These are phyloP conservation scores for Ceratopteris richardii DNA, from an alignment of 75 land plant species.

Conservation along the genomic window DNA sequence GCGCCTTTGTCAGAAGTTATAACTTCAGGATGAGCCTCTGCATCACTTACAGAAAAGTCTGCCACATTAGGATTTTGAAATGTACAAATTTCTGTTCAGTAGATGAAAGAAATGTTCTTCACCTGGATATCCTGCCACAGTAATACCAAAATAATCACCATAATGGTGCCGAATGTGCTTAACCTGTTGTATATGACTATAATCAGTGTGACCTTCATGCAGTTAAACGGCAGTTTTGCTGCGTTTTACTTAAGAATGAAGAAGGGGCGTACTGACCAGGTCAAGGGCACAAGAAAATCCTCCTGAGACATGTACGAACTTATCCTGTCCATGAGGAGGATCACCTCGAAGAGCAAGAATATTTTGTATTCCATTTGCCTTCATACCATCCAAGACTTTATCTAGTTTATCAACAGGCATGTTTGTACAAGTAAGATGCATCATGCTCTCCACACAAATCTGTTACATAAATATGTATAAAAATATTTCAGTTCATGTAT, in stretches of 20 bases:
- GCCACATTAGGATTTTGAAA: too few species aligned
- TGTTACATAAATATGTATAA: too few species aligned
- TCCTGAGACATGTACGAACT: slow-evolving; percentile 76
- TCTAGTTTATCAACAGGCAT: slow-evolving; percentile 98
- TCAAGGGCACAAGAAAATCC: slow-evolving; percentile 94
- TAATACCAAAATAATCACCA: slow-evolving; percentile 91
- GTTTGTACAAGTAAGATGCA: slow-evolving; percentile 96
- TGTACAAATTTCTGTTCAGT: neutral
- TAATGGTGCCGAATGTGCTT: slow-evolving; percentile 67
- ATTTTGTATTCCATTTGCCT: slow-evolving; percentile 87
- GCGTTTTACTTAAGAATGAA: too few species aligned
- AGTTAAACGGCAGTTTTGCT: too few species aligned
- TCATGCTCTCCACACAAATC: slow-evolving; percentile 93
- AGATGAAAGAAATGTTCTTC: neutral
- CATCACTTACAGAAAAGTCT: slow-evolving; percentile 12
- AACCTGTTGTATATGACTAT: slow-evolving; percentile 36
- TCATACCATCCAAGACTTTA: slow-evolving; percentile 60
- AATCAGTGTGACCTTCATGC: too few species aligned
- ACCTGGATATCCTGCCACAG: slow-evolving; percentile 99
- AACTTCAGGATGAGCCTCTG: slow-evolving; percentile 94
- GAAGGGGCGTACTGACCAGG: slow-evolving; percentile 32
- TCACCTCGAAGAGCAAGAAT: slow-evolving; percentile 93
- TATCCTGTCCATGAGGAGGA: slow-evolving; percentile 94
- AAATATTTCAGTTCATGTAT: too few species aligned
- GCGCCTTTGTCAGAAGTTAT: slow-evolving; percentile 52